These are phyloP conservation scores for Protomyces macrosporus DNA, from an alignment of 1,139 yeast genomes.

Conservation along the genomic window DNA sequence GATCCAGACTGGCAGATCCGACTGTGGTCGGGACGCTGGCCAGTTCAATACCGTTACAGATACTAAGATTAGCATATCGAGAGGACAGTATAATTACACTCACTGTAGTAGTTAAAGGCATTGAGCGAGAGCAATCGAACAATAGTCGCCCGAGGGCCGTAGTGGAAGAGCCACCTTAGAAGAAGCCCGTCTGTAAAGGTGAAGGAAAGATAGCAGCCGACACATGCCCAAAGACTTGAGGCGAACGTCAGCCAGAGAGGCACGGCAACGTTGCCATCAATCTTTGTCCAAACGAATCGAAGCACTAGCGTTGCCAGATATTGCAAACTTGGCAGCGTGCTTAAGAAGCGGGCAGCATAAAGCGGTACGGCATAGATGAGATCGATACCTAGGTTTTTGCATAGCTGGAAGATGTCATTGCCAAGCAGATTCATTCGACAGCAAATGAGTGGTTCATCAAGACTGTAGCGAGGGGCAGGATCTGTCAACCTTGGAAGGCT, in stretches of 20 bases:
- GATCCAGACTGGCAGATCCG: constrained; percentile 85
- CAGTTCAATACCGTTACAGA: constrained; percentile 34
- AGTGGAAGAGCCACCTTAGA: constrained; percentile 84
- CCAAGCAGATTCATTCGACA: constrained; percentile 7
- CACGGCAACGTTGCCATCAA: constrained; percentile 5
- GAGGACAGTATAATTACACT: constrained; percentile 36
- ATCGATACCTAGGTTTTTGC: constrained; percentile 24
- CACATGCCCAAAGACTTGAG: constrained; percentile 53
- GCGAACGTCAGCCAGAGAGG: constrained; percentile 31
- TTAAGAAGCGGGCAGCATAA: constrained; percentile 13
- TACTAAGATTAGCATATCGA: not conserved
- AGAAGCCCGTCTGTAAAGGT: constrained; percentile 82
- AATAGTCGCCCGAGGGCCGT: constrained; percentile 81
- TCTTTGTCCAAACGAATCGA: no score
- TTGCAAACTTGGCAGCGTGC: constrained; percentile 11
- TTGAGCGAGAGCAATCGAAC: constrained; percentile 80
- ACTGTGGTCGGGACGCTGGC: constrained; percentile 28
- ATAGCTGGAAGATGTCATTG: constrained; percentile 18
- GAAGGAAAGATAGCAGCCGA: constrained; percentile 76
- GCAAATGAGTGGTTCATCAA: not conserved
- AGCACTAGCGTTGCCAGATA: not conserved
- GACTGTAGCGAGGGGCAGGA: no score
- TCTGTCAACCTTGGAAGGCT: no score
- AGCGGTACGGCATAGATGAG: constrained; percentile 15
- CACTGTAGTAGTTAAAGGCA: constrained; percentile 47